Evolutionary conservation across 2,329 filamentous ascomycete genomes (phyloP), one percentile per base, ranked within the genome.

Genomic region (Rhinocladiella mackenziei): DNA sequence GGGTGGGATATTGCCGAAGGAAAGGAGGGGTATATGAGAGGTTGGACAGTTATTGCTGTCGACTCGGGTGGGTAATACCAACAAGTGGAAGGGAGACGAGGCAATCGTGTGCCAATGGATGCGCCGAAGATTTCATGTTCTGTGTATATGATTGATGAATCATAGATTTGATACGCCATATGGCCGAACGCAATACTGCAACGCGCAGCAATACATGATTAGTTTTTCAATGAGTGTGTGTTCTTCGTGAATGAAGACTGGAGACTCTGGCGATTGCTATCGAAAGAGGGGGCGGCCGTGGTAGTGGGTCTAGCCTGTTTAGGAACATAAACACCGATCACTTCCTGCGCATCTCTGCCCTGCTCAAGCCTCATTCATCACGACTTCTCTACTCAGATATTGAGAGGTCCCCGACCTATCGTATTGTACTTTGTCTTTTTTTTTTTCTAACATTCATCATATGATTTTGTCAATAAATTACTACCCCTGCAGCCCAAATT

Each of bases 81-180:
- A 42, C 14, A 36, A 19, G 15, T 20, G 8, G 22, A 23, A 14
- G 19, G 17, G 5, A 29, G 22, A 40, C 14, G 19, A 14, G 19
- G 29, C 11, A 11, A 15, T 18, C n/a, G 35, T n/a, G n/a, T 42
- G 13, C 14, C 13, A 37, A 13, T 4, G 18, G 32, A 41, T 23
- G 36, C 19, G 32, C 14, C 28, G 28, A 36, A 34, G 35, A 42
- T 36, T 23, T 47, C 41, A 50, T 43, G 48, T 50, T 50, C 48
- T n/a, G 26, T 50, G 43, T 47, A 42, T 38, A 50, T 50, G 45
- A 48, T 48, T 48, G 42, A 45, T 35, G 45, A 50, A 43, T 39
- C 39, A 50, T 50, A 50, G 48, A 47, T 28, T 49, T 36, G 42
- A 38, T 20, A 39, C 39, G 43, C 42, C 39, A 40, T 11, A 33